Evolutionary conservation across 257 asterid genomes (phyloP), one percentile per base, ranked within the genome.

Genomic region (Echium plantagineum): DNA sequence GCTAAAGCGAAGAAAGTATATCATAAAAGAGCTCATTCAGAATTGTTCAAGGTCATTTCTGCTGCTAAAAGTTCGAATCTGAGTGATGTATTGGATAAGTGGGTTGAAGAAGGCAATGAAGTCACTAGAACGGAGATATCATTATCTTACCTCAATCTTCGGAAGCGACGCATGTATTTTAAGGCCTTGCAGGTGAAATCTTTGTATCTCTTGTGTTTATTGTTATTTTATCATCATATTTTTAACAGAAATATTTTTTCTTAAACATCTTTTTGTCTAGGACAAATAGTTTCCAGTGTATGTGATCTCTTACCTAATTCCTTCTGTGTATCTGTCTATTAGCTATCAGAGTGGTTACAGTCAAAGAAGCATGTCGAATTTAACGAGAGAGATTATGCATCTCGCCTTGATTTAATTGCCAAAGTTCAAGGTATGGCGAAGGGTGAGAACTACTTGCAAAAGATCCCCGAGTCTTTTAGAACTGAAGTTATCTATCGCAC

Each of bases 281-380:
- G 15, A 35, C 46, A 35, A 42, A 42, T 12, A 42, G 13, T 42
- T 42, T 12, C 49, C 49, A 42, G 49, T 42, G 0, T 42, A 42
- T 10, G 7, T 35, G 46, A 35, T 35, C 6, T 35, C 46, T 35
- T 35, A 35, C 46, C 52, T 52, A 49, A 57, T 51, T 51, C 24
- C 24, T 59, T 10, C 19, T 20, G 21, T 63, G 53, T 73, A 74
- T 46, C 20, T 60, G 47, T 69, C 63, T 70, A 80, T 68, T 89
- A 86, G 96, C 71, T 90, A 21, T 84, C 87, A 3, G 87, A 86
- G 66, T 90, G 96, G 90, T 52, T 78, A 77, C 82, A 83, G 72
- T 72, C 77, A 38, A 70, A 31, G 1, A 74, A 74, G 42, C 74
- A 59, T 2, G 19, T 74, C 62, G 82, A 85, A 64, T 81, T 85